Percentiles rank a stretch among this genome's conserved stretches.
These are phyloP conservation scores for Rickenella mellea DNA, from an alignment of 768 basidiomycete genomes.

Conservation along the genomic window DNA sequence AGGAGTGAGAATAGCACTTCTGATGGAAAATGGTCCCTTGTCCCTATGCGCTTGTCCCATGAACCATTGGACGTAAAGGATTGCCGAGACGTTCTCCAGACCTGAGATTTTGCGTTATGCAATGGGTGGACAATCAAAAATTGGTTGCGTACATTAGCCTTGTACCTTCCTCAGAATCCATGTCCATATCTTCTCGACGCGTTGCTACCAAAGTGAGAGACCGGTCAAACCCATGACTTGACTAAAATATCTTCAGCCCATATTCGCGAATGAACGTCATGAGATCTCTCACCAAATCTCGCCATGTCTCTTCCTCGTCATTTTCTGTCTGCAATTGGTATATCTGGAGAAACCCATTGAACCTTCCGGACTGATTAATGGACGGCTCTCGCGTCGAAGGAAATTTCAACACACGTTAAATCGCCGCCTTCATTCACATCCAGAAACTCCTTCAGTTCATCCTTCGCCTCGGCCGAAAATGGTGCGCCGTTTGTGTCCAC, in stretches of 20 bases:
- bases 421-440: slow-evolving; percentile 64
- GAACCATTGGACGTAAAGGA: no score
- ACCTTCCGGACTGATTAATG: slow-evolving; percentile 26
- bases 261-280: no score
- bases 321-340: slow-evolving; percentile 82
- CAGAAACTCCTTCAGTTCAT: slow-evolving; percentile 67
- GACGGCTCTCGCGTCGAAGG: not conserved
- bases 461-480: slow-evolving; percentile 69
- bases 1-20: no score
- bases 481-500: slow-evolving; percentile 73
- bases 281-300: slow-evolving; percentile 49
- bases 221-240: slow-evolving; percentile 70
- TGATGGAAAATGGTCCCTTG: no score
- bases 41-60: no score
- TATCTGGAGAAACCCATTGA: slow-evolving; percentile 74
- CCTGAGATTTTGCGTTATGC: no score
- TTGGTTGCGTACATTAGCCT: no score
- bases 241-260: slow-evolving; percentile 25
- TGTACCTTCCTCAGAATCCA: slow-evolving; percentile 1
- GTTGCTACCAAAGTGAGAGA: slow-evolving; percentile 48
- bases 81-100: no score
- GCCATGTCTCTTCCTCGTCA: slow-evolving; percentile 80
- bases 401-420: slow-evolving; percentile 44
- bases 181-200: slow-evolving; percentile 41
- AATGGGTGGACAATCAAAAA: no score